These are phyloP conservation scores for Thermomyces lanuginosus DNA, from an alignment of 2,329 filamentous ascomycete genomes.

Conservation along the genomic window DNA sequence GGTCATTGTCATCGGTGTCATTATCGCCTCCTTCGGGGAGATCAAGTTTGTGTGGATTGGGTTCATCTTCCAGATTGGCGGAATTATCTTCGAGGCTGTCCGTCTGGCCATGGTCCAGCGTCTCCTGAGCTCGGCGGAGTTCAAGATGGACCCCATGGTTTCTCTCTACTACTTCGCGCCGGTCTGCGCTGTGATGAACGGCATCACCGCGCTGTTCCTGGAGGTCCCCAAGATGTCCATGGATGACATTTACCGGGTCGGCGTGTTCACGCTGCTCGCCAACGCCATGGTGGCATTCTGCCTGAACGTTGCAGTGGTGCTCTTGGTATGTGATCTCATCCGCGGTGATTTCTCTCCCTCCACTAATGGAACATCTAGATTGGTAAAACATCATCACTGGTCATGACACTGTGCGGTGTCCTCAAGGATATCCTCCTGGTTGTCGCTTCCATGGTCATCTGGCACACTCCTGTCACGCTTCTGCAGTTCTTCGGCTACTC, in stretches of 20 bases:
- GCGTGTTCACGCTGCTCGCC: slow-evolving; percentile 47
- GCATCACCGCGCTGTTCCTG: slow-evolving; percentile 50
- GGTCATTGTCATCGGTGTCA: slow-evolving; percentile 82
- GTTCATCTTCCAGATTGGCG: slow-evolving; percentile 54
- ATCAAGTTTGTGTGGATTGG: slow-evolving; percentile 63
- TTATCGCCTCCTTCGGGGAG: slow-evolving; percentile 89
- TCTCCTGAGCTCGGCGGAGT: slow-evolving; percentile 58
- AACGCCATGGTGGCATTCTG: slow-evolving; percentile 69
- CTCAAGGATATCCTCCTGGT: slow-evolving; percentile 80
- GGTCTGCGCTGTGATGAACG: slow-evolving; percentile 67
- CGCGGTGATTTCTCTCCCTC: background rate
- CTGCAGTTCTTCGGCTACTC: slow-evolving; percentile 65
- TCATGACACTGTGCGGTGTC: slow-evolving; percentile 72
- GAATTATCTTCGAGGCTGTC: slow-evolving; percentile 65
- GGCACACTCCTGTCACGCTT: slow-evolving; percentile 52
- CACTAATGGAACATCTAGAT: slow-evolving; percentile 39
- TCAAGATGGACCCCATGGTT: slow-evolving; percentile 79
- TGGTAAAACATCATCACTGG: slow-evolving; percentile 71
- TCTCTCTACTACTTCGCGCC: slow-evolving; percentile 83
- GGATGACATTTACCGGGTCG: slow-evolving; percentile 49
- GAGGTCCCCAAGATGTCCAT: slow-evolving; percentile 52
- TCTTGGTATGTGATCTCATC: slow-evolving; percentile 46
- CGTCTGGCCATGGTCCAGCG: slow-evolving; percentile 75
- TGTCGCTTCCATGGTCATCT: slow-evolving; percentile 58
- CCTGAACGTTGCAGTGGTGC: slow-evolving; percentile 72